Conservation (phyloP, 208 protist species). For the Acanthamoeba sp. region DNA sequence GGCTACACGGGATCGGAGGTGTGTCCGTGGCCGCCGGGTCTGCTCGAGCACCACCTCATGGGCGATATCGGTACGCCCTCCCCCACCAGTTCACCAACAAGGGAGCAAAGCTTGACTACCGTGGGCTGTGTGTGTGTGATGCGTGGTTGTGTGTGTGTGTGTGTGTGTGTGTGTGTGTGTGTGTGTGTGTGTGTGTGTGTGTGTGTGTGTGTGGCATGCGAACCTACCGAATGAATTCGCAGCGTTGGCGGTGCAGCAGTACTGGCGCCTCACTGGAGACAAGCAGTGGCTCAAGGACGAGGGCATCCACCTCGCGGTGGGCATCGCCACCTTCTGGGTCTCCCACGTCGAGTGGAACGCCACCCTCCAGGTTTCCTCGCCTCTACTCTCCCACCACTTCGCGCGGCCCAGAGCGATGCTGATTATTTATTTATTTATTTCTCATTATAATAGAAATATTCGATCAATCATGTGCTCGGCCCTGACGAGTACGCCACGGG, state of each 20-base stretch:
- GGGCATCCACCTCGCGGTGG: slow-evolving; percentile 68
- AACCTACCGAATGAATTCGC: too few species aligned
- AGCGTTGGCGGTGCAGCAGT: slow-evolving; percentile 73
- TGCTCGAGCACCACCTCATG: slow-evolving; percentile 80
- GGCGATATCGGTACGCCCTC: slow-evolving; percentile 75
- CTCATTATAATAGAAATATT: too few species aligned
- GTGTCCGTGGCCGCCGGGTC: not conserved
- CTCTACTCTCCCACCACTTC: not conserved
- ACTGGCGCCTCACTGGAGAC: slow-evolving; percentile 71
- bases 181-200: not conserved
- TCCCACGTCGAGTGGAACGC: slow-evolving; percentile 47
- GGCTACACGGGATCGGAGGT: slow-evolving; percentile 25
- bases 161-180: too few species aligned
- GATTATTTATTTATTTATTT: too few species aligned
- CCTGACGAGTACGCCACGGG: slow-evolving; percentile 78
- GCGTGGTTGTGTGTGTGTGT: not conserved
- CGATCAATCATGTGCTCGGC: slow-evolving; percentile 75
- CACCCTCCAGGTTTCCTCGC: not conserved
- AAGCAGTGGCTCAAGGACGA: slow-evolving; percentile 33
- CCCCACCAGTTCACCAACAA: too few species aligned
- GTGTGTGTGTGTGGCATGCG: not conserved
- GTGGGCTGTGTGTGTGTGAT: too few species aligned
- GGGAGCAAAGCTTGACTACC: too few species aligned
- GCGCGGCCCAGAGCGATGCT: too few species aligned
- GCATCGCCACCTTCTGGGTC: slow-evolving; percentile 79